Evolutionary conservation across 78 protist species (phyloP), one percentile per base, ranked within the genome.

Genomic region (Neovahlkampfia damariscottae): DNA sequence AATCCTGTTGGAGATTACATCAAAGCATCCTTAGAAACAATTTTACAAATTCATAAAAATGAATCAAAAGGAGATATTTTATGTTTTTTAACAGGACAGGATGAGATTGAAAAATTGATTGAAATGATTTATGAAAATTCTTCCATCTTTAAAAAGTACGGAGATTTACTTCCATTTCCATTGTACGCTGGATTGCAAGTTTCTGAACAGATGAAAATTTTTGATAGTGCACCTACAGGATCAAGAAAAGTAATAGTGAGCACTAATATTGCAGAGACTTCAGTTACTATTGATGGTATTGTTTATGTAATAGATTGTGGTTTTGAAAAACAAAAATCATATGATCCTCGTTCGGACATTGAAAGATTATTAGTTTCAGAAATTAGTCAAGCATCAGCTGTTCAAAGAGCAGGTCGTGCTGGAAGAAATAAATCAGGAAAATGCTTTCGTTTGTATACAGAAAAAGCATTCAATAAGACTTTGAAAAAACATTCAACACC

Each of bases 51-150:
- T 68, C 0, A 35, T 3, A 5, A 41, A 10, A 2, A 76, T 35
- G 28, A n/a, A n/a, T 9, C 5, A 5, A 30, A 31, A 2, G 93
- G 93, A 0, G 92, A 89, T 38, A 40, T 88, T 6, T 81, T 89
- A 4, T 84, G 76, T 31, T 89, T 89, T 72, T 76, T 89, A 19
- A 82, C 93, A 0, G 93, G 93, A 6, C 86, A 86, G 37, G 93
- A 86, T 1, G 93, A 89, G 6, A 84, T 89, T 68, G 90, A 78
- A 1, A 2, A 66, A 8, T 10, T 5, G 80, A 2, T 76, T 8
- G 67, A 77, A 5, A 8, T 8, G 41, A 30, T 67, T 8, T 71
- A 73, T 69, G 62, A 19, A 50, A 19, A 50, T n/a, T 19, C 19
- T 19, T 19, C 19, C 62, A 19, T 19, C 19, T 19, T 19, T 19